Conservation (phyloP, 176 grass and related monocot genomes). For the Lolium multiflorum region DNA sequence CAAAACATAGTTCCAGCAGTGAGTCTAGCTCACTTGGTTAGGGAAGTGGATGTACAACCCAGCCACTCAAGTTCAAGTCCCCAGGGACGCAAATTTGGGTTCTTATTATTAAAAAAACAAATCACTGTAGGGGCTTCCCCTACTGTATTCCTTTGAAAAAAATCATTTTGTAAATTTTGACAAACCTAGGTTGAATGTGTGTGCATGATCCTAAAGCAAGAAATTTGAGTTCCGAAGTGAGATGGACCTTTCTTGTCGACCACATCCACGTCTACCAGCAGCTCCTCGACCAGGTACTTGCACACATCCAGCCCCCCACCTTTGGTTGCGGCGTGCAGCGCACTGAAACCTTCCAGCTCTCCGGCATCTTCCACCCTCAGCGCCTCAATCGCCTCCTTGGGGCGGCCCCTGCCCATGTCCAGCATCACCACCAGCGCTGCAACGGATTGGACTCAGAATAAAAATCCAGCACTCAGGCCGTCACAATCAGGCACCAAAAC, state of each 20-base stretch:
- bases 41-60: too few relatives aligned
- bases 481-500: not conserved
- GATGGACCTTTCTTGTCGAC: not conserved
- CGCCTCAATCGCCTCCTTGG: not conserved
- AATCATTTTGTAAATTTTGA: not conserved
- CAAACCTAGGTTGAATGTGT: not conserved
- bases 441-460: not conserved
- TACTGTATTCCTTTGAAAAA: too few relatives aligned
- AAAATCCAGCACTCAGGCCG: not conserved
- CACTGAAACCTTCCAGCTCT: too few relatives aligned
- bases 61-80: too few relatives aligned
- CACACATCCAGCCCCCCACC: not conserved
- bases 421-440: not conserved
- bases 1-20: not conserved
- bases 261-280: not conserved
- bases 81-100: too few relatives aligned
- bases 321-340: not conserved
- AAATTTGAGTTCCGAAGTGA: not conserved
- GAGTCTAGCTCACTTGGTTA: too few relatives aligned
- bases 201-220: not conserved
- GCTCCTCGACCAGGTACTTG: not conserved
- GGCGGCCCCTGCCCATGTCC: not conserved
- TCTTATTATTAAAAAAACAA: too few relatives aligned
- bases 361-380: not conserved
- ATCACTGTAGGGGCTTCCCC: too few relatives aligned